A percentile compares a stretch with the other conserved stretches of the same genome.
Conservation (phyloP, 1,284 basidiomycete species). For the Malassezia yamatoensis region DNA sequence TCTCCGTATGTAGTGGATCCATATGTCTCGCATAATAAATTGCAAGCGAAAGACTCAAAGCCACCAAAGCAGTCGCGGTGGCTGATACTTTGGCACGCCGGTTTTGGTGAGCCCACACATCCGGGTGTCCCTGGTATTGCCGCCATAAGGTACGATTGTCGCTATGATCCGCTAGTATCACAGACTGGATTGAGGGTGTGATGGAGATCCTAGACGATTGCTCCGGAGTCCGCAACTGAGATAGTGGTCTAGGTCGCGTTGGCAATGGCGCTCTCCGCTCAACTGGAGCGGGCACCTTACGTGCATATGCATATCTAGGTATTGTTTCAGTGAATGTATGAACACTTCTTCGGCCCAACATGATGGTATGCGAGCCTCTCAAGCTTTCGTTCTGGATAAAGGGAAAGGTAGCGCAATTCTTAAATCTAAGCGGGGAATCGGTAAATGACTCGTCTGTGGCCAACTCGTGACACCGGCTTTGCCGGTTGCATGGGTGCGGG, state of each 20-base stretch:
- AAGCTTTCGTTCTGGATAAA: too few species aligned
- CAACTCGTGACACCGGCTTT: too few species aligned
- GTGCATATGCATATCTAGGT: not conserved
- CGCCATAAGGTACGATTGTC: not conserved
- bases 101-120: not conserved
- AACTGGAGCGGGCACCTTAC: not conserved
- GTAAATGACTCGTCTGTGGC: too few species aligned
- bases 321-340: slow-evolving; percentile 3
- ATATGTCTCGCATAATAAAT: not conserved
- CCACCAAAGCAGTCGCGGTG: not conserved
- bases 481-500: too few species aligned
- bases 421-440: too few species aligned
- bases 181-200: not conserved
- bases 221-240: slow-evolving; percentile 5
- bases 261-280: not conserved
- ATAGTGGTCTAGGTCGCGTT: slow-evolving; percentile 7
- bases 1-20: slow-evolving; percentile 4
- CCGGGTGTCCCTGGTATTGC: not conserved
- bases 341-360: not conserved
- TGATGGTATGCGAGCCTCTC: not conserved
- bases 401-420: too few species aligned
- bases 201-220: slow-evolving; percentile 1
- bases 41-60: not conserved
- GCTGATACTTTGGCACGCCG: not conserved
- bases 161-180: not conserved